Evolutionary conservation across 345 rosid genomes (phyloP).

Genomic region (Eucalyptus marginata): DNA sequence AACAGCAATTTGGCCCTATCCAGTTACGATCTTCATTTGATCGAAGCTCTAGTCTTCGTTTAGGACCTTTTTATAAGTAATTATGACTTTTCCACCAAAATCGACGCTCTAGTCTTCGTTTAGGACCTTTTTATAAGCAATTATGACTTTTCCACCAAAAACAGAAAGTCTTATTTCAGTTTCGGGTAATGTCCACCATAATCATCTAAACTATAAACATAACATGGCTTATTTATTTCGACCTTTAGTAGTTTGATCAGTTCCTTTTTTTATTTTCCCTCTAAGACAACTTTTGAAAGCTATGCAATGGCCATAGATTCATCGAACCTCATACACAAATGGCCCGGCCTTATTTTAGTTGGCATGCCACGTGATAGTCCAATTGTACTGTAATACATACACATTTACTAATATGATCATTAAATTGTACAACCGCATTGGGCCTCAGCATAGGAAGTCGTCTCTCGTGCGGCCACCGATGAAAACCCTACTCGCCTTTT

Average conservation of each 20-base stretch:
- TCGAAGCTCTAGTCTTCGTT: neutral
- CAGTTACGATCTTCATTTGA: neutral
- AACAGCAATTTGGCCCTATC: rapidly evolving
- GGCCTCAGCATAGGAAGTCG: neutral
- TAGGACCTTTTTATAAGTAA: neutral
- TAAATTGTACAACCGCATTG: rapidly evolving
- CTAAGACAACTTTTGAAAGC: neutral
- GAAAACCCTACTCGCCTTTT: rapidly evolving
- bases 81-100: neutral
- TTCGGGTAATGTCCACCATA: neutral
- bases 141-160: neutral
- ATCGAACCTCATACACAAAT: neutral
- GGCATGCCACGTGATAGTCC: neutral
- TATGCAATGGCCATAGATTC: neutral
- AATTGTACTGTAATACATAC: neutral
- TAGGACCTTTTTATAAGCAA: neutral
- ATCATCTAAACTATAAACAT: rapidly evolving
- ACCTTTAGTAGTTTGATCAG: neutral
- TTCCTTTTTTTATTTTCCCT: neutral
- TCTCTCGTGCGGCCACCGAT: neutral
- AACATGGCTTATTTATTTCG: neutral
- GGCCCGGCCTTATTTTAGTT: neutral
- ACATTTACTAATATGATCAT: neutral
- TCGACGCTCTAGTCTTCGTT: neutral
- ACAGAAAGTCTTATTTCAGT: neutral